These are phyloP conservation scores for Colletotrichum falcatum DNA, from an alignment of 2,329 filamentous ascomycete genomes.

Conservation along the genomic window DNA sequence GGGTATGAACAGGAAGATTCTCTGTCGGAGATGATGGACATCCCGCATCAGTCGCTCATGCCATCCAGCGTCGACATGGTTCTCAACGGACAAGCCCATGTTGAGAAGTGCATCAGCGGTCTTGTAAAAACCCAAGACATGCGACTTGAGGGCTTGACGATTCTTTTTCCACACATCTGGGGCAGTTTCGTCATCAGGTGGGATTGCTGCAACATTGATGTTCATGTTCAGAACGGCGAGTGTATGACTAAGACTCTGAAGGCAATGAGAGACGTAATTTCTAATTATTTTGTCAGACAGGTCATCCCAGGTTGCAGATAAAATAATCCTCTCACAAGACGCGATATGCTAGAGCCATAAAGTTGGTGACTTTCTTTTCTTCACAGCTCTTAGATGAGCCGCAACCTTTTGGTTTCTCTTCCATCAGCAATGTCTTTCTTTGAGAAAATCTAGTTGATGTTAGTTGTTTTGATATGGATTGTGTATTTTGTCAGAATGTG, in stretches of 20 bases:
- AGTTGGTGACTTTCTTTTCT: too few relatives aligned
- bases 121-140: background rate
- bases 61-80: background rate
- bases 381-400: background rate
- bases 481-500: too few relatives aligned
- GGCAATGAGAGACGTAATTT: background rate
- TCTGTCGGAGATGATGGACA: background rate
- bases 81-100: background rate
- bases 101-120: background rate
- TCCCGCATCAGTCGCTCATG: background rate
- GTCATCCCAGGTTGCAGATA: background rate
- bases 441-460: background rate
- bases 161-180: background rate
- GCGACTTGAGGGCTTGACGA: background rate
- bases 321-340: background rate
- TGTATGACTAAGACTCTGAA: background rate
- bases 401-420: background rate
- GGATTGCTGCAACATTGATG: background rate
- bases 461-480: too few relatives aligned
- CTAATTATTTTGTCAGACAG: background rate
- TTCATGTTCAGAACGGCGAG: background rate
- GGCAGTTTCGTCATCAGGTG: background rate
- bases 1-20: background rate
- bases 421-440: too few relatives aligned
- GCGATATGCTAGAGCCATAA: background rate